Percentiles rank a stretch among this genome's conserved stretches.
Evolutionary conservation across 2,329 filamentous ascomycete genomes (phyloP).

Genomic region (Colletotrichum kahawae): DNA sequence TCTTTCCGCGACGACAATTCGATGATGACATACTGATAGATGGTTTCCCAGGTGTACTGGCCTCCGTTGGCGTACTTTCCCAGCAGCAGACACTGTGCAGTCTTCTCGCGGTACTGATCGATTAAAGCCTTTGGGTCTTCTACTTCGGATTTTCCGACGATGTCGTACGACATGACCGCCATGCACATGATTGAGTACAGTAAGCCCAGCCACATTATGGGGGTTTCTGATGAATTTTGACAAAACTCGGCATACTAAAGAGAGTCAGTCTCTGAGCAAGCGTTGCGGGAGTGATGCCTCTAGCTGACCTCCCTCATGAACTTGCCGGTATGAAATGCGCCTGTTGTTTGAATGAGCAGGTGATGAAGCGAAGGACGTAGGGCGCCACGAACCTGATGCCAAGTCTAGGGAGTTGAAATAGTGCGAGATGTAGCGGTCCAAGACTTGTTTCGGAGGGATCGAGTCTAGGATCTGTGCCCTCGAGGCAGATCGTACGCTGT

Average conservation of each 20-base stretch:
- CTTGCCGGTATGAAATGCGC: background rate
- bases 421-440: constrained; percentile 38
- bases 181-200: constrained; percentile 51
- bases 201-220: constrained; percentile 51
- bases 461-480: constrained; percentile 36
- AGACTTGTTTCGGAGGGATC: constrained; percentile 34
- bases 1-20: constrained; percentile 31
- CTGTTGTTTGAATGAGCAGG: background rate
- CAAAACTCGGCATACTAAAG: constrained; percentile 50
- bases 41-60: constrained; percentile 43
- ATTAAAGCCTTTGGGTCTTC: background rate
- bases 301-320: background rate
- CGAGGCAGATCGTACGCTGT: constrained; percentile 30
- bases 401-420: constrained; percentile 41
- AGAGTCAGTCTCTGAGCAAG: background rate
- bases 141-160: constrained; percentile 1
- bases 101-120: constrained; percentile 31
- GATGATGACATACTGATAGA: constrained; percentile 37
- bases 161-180: constrained; percentile 28
- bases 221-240: constrained; percentile 37
- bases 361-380: background rate
- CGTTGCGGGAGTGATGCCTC: background rate
- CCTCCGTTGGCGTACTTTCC: constrained; percentile 48
- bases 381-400: background rate
- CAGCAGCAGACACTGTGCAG: constrained; percentile 40